Percentiles rank a stretch among this genome's conserved stretches.
Evolutionary conservation across 2,329 filamentous ascomycete genomes (phyloP).

Genomic region (Arthrobotrys sphaeroides): DNA sequence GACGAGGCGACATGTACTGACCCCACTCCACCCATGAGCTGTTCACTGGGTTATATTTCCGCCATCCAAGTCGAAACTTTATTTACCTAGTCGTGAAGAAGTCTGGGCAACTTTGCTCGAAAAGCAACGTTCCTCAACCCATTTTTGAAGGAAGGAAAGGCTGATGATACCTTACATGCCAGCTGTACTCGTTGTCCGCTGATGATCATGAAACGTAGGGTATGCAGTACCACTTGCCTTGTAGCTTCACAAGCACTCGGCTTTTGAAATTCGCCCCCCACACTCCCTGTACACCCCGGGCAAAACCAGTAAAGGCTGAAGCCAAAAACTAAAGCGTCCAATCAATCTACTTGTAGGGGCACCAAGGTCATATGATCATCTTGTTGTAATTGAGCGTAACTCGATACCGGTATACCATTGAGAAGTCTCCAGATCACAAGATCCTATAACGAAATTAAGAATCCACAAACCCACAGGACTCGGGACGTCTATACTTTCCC

Average conservation of each 20-base stretch:
- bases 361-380: background rate
- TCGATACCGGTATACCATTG: too few relatives aligned
- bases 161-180: constrained; percentile 6
- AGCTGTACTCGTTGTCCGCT: constrained; percentile 21
- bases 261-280: background rate
- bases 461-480: too few relatives aligned
- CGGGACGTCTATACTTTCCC: background rate
- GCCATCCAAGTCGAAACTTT: constrained; percentile 25
- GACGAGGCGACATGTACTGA: too few relatives aligned
- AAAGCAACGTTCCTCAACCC: background rate
- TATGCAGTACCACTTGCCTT: background rate
- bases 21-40: constrained; percentile 12
- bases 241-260: background rate
- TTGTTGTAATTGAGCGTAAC: too few relatives aligned
- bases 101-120: background rate
- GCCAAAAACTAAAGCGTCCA: background rate
- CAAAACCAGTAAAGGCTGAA: background rate
- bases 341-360: background rate
- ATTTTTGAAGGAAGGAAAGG: background rate
- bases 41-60: constrained; percentile 45
- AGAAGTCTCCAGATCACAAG: background rate
- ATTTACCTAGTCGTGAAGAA: background rate
- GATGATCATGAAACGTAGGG: constrained; percentile 38
- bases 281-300: background rate
- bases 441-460: background rate